These are phyloP conservation scores for Paraphaeosphaeria minitans DNA, from an alignment of 2,329 filamentous ascomycete genomes.

Conservation along the genomic window DNA sequence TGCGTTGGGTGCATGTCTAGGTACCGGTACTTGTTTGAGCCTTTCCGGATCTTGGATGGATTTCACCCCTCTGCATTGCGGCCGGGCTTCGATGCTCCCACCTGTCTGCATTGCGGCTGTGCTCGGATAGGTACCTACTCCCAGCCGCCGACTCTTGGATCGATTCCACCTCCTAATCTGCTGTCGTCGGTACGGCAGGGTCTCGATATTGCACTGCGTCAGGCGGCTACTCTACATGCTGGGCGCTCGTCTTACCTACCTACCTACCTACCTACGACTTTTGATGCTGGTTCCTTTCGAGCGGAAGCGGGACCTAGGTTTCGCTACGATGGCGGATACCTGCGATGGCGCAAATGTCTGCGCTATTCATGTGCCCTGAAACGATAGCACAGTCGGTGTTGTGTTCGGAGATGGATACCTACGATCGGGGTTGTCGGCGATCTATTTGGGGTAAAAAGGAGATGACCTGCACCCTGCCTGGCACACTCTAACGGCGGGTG, in stretches of 20 bases:
- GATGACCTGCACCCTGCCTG: no score
- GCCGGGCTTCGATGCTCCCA: no score
- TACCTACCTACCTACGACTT: no score
- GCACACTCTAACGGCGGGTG: background rate
- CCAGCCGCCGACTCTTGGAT: no score
- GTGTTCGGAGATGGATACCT: background rate
- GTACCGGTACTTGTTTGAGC: no score
- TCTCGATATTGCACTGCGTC: constrained; percentile 20
- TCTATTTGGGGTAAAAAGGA: constrained; percentile 9
- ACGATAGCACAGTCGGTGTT: background rate
- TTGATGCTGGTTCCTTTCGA: background rate
- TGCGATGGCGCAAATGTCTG: background rate
- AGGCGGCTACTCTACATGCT: constrained; percentile 7
- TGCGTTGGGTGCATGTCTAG: no score
- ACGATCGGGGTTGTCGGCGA: background rate
- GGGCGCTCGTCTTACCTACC: background rate
- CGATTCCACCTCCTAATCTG: no score
- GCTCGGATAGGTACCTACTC: no score
- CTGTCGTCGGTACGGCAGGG: constrained; percentile 2
- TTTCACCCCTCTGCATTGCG: no score
- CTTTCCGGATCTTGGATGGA: no score
- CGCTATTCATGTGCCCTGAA: constrained; percentile 8
- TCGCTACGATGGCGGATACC: background rate
- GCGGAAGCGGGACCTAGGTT: background rate
- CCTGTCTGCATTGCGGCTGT: no score